Evolutionary conservation across 164 flowering plant genomes (phyloP).

Genomic region (Vitis riparia): DNA sequence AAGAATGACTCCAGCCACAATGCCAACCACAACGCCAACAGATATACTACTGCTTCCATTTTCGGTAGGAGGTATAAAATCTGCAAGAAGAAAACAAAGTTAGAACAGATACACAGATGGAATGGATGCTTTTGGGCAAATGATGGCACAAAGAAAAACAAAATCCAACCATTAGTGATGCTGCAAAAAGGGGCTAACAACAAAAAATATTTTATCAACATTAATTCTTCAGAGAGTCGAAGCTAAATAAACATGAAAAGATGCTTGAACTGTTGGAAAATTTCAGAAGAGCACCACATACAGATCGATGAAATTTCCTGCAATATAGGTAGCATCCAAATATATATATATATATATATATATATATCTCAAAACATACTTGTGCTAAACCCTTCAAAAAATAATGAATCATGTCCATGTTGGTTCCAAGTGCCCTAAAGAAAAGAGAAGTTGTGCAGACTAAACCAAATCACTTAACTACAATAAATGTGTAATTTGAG

Average conservation of each 20-base stretch:
- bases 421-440: no score
- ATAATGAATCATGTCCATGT: no score
- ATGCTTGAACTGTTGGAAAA: no score
- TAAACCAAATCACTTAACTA: neutral
- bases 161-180: neutral
- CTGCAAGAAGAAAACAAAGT: slow-evolving; percentile 12
- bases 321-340: no score
- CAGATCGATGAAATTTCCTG: no score
- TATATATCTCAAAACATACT: no score
- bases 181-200: neutral
- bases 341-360: no score
- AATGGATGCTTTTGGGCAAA: neutral
- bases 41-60: slow-evolving; percentile 18
- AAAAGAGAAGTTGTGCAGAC: no score
- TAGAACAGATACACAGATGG: neutral
- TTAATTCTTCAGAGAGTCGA: no score
- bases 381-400: no score
- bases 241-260: no score
- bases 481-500: neutral
- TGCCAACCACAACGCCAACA: slow-evolving; percentile 33
- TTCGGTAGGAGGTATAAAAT: slow-evolving; percentile 16
- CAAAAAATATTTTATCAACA: neutral
- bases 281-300: no score
- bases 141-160: neutral
- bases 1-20: slow-evolving; percentile 22